Percentiles rank a stretch among this genome's conserved stretches.
phyloP scores from a whole-genome alignment of 495 filamentous ascomycete genomes.

The Rhypophila decipiens region DNA sequence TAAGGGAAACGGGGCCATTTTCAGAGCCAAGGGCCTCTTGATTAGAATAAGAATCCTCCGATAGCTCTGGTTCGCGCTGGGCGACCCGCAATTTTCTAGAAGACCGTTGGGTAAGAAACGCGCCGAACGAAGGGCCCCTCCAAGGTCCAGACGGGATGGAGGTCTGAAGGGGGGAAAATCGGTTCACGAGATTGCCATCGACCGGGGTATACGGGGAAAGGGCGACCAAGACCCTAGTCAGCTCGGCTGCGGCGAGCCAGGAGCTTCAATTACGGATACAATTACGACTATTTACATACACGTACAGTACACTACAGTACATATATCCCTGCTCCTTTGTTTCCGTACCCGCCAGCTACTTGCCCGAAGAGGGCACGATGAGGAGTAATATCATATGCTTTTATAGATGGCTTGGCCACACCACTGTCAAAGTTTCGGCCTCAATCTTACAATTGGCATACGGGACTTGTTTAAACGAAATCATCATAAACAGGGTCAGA shows the following conservation, averaged over 20 bases:
- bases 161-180: constrained; percentile 17
- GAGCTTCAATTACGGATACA: constrained; percentile 20
- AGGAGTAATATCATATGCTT: constrained; percentile 20
- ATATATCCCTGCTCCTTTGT: constrained; percentile 1
- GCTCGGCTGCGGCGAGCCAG: constrained; percentile 40
- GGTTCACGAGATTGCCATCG: constrained; percentile 32
- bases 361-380: constrained; percentile 7
- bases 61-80: constrained; percentile 20
- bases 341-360: neutral
- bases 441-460: constrained; percentile 22
- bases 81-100: constrained; percentile 41
- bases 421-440: constrained; percentile 16
- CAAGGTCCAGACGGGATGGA: constrained; percentile 31
- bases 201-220: constrained; percentile 21
- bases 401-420: constrained; percentile 21
- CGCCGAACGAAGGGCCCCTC: constrained; percentile 28
- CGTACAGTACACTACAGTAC: too few relatives aligned
- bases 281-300: constrained; percentile 1
- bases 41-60: constrained; percentile 45
- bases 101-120: constrained; percentile 41
- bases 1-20: too few relatives aligned
- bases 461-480: constrained; percentile 22
- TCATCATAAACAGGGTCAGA: constrained; percentile 14
- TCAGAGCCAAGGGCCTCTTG: constrained; percentile 33
- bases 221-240: constrained; percentile 28